Percentiles rank a stretch among this genome's conserved stretches.
Evolutionary conservation across 2,329 filamentous ascomycete species (phyloP).

Genomic region (Clarireedia homoeocarpa): DNA sequence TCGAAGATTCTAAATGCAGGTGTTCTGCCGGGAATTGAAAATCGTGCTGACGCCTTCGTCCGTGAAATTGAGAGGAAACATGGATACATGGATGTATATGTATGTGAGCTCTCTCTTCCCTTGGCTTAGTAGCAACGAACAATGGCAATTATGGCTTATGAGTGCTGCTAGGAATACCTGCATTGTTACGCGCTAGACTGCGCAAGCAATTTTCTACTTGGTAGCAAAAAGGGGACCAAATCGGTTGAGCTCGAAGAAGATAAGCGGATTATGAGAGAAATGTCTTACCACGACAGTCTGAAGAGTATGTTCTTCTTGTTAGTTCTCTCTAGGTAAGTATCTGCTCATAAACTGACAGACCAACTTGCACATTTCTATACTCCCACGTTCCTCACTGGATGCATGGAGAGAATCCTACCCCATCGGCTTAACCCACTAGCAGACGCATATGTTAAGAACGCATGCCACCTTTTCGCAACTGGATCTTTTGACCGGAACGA

Average conservation of each 20-base stretch:
- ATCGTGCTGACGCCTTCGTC: slow-evolving; percentile 48
- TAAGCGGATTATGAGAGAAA: slow-evolving; percentile 58
- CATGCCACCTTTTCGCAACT: not conserved
- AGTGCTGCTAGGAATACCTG: slow-evolving; percentile 28
- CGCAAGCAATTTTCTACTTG: slow-evolving; percentile 61
- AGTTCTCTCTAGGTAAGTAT: not conserved
- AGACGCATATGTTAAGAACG: not conserved
- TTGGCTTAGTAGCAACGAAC: not conserved
- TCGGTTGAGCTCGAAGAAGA: slow-evolving; percentile 49
- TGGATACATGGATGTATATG: slow-evolving; percentile 52
- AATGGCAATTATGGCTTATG: not conserved
- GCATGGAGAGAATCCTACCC: not conserved
- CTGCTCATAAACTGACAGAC: not conserved
- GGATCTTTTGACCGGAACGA: slow-evolving; percentile 37
- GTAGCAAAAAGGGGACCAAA: slow-evolving; percentile 50
- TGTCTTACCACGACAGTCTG: slow-evolving; percentile 59
- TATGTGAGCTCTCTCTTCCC: slow-evolving; percentile 24
- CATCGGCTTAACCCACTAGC: not conserved
- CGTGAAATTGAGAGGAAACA: slow-evolving; percentile 41
- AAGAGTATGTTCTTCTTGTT: slow-evolving; percentile 41
- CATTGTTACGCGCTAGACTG: slow-evolving; percentile 65
- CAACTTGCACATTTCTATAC: not conserved
- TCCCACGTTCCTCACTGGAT: not conserved
- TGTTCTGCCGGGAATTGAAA: slow-evolving; percentile 48
- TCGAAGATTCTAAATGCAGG: slow-evolving; percentile 52